Base-by-base conservation (phyloP, 441 rosid genomes). In the Isatis lusitanica region DNA sequence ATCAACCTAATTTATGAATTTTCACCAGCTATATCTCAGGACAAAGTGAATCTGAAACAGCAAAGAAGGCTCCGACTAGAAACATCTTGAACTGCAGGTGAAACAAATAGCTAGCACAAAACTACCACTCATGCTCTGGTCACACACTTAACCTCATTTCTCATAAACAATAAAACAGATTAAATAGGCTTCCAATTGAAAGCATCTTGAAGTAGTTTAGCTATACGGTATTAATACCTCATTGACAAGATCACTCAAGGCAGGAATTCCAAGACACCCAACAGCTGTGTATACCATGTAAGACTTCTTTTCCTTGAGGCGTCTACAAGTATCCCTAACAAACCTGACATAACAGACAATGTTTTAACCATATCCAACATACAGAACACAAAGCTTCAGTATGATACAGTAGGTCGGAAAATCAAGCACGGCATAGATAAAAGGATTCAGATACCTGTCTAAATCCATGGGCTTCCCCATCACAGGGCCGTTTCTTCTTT, bases 221-320 rank as follows among this genome's bases (percentile, higher is more conserved):
- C 18, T 28, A 15, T 5, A 39, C 30, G 9, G 7, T 9, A 31
- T 59, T 10, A 56, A 30, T 82, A 92, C 97, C 98, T 94, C 94
- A 48, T 75, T 88, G 80, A 90, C 77, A 24, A 94, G 71, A 82
- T 88, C 94, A 63, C 73, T 74, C n/a, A 94, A 47, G 0, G 92
- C 92, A 62, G 91, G 66, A 76, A 90, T 72, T 44, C 97, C 97
- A 50, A 92, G 81, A 78, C 90, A 89, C 61, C 95, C 94, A 26
- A 90, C 94, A 46, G 97, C 97, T 42, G 88, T 85, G 71, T 88
- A 92, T 15, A 92, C 85, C 98, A 92, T 85, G 83, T 94, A 94
- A 3, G 97, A 89, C 81, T 94, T 94, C 87, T 73, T 94, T 79
- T 94, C 98, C 71, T 83, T 92, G 70, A 94, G 72, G 63, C 86